Base-by-base conservation (phyloP, 108 stramenopile genomes). In the Cyclostephanos invisitatus region DNA sequence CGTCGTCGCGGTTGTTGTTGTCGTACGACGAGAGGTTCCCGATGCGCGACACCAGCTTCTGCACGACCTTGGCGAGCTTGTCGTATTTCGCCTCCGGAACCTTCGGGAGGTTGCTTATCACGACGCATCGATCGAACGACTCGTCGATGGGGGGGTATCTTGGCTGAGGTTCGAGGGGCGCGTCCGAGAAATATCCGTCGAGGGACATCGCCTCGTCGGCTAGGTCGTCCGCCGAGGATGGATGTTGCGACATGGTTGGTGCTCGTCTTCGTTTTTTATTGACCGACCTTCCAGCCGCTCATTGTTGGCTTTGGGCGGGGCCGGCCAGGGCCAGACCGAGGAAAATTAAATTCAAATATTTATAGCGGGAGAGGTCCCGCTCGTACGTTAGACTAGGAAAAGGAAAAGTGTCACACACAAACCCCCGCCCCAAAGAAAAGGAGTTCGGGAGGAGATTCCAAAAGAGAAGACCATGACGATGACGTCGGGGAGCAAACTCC, bases 171-270 rank as follows among this genome's bases (percentile, higher is more conserved):
- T 85, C 85, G 76, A 95, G 73, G 14, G 90, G 87, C 27, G 87
- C 68, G 67, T 95, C 94, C 64, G 78, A 81, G 64, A 95, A 90
- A 84, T 95, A 95, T 21, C 91, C 94, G 74, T 91, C 91, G 62
- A 91, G 84, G 56, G 81, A 78, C 59, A 82, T 89, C 42, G 89
- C 86, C 64, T 94, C 93, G 40, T 78, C 87, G 21, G 84, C 87
- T n/a, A 91, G 72, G 36, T 37, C 27, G 18, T 22, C 29, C 36
- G 61, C 36, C 22, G 37, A 24, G 14, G 32, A 32, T 7, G 32
- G 35, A 35, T 37, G n/a, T 17, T 17, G 29, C 8, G 32, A 32
- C 44, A 54, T 54, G 28, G 54, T 9, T 18, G 29, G 4, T 3
- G 32, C 32, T 32, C 2, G 3, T 32, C 4, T 3, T 32, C 4